These are phyloP conservation scores for Malus orientalis DNA, from an alignment of 306 rosid genomes.

Conservation along the genomic window DNA sequence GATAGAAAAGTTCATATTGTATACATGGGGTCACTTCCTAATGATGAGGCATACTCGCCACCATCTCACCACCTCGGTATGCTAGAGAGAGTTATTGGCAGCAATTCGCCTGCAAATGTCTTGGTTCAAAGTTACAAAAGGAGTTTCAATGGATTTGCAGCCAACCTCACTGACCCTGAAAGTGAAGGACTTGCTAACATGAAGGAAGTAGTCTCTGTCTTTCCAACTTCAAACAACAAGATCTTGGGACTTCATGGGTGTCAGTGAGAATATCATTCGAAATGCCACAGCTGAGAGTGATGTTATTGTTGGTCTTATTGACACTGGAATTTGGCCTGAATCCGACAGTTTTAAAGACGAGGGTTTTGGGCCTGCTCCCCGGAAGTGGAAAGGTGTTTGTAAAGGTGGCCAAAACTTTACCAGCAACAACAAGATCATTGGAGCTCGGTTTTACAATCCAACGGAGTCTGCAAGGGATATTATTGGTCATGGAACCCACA, in stretches of 20 bases:
- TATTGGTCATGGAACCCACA: not conserved
- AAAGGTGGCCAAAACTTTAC: conserved; percentile 19
- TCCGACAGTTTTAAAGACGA: conserved; percentile 22
- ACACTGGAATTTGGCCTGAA: conserved; percentile 42
- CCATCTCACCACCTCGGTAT: too few species aligned
- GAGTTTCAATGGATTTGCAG: not conserved
- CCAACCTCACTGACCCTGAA: not conserved
- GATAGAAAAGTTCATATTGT: too few species aligned
- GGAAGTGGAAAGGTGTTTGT: conserved; percentile 24
- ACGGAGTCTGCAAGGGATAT: not conserved
- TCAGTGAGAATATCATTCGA: not conserved
- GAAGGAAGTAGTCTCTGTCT: not conserved
- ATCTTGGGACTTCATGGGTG: conserved; percentile 12
- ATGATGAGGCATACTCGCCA: too few species aligned
- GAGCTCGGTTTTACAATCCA: not conserved
- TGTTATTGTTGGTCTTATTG: conserved; percentile 26
- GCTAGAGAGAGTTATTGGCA: too few species aligned
- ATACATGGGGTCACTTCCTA: too few species aligned
- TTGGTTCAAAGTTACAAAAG: not conserved
- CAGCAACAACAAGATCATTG: conserved; percentile 22
- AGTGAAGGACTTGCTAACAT: not conserved
- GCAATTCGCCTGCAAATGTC: too few species aligned
- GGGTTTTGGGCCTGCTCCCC: conserved; percentile 28
- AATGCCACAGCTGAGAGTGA: conserved; percentile 14
- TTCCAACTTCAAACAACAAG: not conserved